These are phyloP conservation scores for Sanghuangporus weigelae DNA, from an alignment of 1,284 basidiomycete genomes.

Conservation along the genomic window DNA sequence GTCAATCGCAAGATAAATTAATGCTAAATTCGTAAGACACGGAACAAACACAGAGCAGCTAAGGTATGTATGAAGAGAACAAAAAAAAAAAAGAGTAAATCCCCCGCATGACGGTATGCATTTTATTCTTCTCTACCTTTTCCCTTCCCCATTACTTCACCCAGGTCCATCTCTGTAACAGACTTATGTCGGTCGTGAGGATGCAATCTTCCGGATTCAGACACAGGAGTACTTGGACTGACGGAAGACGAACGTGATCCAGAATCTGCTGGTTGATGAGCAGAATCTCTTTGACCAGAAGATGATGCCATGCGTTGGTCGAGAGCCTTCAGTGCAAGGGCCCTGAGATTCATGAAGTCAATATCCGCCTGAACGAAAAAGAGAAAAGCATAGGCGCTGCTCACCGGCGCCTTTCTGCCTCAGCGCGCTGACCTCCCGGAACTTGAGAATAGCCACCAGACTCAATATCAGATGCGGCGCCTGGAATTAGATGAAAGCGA, in stretches of 20 bases:
- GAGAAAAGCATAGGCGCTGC: conserved; percentile 22
- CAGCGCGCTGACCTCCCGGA: conserved; percentile 83
- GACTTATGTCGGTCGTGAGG: conserved; percentile 23
- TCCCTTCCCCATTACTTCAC: conserved; percentile 14
- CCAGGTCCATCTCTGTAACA: conserved; percentile 26
- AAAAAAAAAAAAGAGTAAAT: not conserved
- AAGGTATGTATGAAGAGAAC: not conserved
- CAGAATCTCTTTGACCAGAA: conserved; percentile 36
- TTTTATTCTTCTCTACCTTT: conserved; percentile 6
- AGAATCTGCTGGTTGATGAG: conserved; percentile 30
- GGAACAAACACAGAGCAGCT: not conserved
- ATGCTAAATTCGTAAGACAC: not conserved
- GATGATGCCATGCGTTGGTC: conserved; percentile 84
- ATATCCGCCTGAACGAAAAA: not conserved
- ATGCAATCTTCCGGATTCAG: conserved; percentile 30
- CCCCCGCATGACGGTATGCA: not conserved
- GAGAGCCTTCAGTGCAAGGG: conserved; percentile 91
- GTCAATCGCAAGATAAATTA: not conserved
- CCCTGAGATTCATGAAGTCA: conserved; percentile 40
- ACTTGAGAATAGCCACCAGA: conserved; percentile 68
- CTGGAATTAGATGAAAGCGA: conserved; percentile 78
- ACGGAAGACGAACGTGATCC: conserved; percentile 25
- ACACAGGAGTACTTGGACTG: conserved; percentile 26
- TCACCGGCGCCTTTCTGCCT: conserved; percentile 88
- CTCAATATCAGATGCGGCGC: conserved; percentile 60